phyloP scores from a whole-genome alignment of 257 asterid genomes.

The Capsicum chinense region DNA sequence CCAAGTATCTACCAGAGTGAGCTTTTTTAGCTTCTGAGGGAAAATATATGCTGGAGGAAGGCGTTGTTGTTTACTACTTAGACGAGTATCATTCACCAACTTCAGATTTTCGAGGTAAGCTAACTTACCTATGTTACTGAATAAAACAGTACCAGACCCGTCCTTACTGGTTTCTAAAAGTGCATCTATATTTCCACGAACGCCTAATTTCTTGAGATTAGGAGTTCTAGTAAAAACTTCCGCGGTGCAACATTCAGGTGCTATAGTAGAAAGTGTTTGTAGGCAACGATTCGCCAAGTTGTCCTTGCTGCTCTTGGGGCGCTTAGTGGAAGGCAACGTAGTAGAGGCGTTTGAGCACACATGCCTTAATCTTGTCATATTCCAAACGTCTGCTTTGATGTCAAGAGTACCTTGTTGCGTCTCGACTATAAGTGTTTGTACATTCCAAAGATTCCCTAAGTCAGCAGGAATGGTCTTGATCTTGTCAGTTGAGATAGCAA shows the following conservation, averaged over 20 bases:
- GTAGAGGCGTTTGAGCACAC: constrained; percentile 51
- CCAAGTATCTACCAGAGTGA: constrained; percentile 33
- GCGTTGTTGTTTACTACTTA: background rate
- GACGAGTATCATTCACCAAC: constrained; percentile 46
- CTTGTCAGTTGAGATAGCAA: constrained; percentile 46
- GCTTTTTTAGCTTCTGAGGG: constrained; percentile 32
- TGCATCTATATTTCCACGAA: constrained; percentile 49
- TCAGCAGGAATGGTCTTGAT: constrained; percentile 45
- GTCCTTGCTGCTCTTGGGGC: constrained; percentile 16
- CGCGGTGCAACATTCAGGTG: constrained; percentile 56
- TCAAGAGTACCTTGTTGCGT: constrained; percentile 52
- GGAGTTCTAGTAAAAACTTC: constrained; percentile 47
- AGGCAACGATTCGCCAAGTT: constrained; percentile 36
- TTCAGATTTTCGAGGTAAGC: constrained; percentile 52
- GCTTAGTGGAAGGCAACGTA: constrained; percentile 30
- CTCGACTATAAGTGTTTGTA: constrained; percentile 53
- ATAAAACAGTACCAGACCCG: constrained; percentile 31
- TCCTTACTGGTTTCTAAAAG: constrained; percentile 41
- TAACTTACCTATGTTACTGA: constrained; percentile 47
- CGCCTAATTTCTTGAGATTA: constrained; percentile 55
- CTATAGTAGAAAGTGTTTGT: constrained; percentile 52
- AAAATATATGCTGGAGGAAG: constrained; percentile 35
- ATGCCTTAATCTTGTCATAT: constrained; percentile 61
- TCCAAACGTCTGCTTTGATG: constrained; percentile 57
- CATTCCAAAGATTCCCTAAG: constrained; percentile 57